Percentiles rank a stretch among this genome's conserved stretches.
Evolutionary conservation across 139 green algal species (phyloP).

Genomic region (Parachlorella kessleri): DNA sequence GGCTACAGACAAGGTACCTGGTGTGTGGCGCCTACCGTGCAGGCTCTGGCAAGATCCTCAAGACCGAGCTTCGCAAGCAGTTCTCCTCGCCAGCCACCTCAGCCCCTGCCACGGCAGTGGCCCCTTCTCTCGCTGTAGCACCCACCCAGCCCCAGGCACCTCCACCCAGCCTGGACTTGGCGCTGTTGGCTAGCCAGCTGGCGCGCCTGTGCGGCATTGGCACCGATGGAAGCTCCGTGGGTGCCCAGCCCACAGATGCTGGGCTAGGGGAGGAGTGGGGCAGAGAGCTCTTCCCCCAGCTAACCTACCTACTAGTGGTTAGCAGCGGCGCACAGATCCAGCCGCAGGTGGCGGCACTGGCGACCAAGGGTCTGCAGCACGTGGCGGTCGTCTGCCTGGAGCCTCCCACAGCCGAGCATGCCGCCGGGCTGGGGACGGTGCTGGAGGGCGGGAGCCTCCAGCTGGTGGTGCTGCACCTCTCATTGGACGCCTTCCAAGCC

Average conservation of each 20-base stretch:
- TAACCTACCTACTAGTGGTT: slow-evolving; percentile 26
- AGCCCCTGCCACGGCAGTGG: neutral
- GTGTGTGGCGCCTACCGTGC: too few relatives aligned
- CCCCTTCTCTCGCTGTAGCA: neutral
- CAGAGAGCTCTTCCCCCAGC: slow-evolving; percentile 8
- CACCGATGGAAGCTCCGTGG: too few relatives aligned
- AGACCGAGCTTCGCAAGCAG: slow-evolving; percentile 63
- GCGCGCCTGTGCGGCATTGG: too few relatives aligned
- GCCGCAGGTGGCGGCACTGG: neutral
- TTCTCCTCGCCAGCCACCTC: slow-evolving; percentile 20
- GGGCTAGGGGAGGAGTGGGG: slow-evolving; percentile 19
- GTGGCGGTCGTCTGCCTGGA: slow-evolving; percentile 19
- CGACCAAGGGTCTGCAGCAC: slow-evolving; percentile 15
- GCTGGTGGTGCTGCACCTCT: slow-evolving; percentile 26
- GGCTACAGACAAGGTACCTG: too few relatives aligned
- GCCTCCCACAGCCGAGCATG: neutral
- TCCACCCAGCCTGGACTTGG: too few relatives aligned
- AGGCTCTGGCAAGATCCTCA: slow-evolving; percentile 87
- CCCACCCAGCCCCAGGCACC: too few relatives aligned
- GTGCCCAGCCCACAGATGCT: slow-evolving; percentile 17
- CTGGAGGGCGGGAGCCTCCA: neutral
- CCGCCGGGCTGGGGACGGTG: neutral
- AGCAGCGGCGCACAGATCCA: neutral
- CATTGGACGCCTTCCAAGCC: slow-evolving; percentile 1
- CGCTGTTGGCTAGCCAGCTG: too few relatives aligned